Percentiles rank a stretch among this genome's conserved stretches.
Evolutionary conservation across 2,329 filamentous ascomycete genomes (phyloP).

Genomic region (Claviceps monticola): DNA sequence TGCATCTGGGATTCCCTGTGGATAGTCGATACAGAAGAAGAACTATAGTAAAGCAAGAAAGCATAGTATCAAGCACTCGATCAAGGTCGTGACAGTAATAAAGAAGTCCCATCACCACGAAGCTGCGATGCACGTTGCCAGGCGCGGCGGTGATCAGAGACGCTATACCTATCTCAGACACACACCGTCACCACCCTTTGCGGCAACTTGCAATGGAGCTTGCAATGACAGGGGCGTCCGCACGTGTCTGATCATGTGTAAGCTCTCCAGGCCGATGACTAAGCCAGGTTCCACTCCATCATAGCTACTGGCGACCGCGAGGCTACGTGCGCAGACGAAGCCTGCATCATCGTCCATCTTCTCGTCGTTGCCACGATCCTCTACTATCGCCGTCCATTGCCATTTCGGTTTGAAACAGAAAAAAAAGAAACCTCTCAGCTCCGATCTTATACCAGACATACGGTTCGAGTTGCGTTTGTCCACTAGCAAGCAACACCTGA

Average conservation of each 20-base stretch:
- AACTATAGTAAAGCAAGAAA: too few species aligned
- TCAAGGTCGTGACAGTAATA: too few species aligned
- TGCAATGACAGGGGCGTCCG: too few species aligned
- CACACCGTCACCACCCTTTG: too few species aligned
- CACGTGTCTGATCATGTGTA: neutral
- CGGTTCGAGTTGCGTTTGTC: neutral
- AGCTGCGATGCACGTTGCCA: too few species aligned
- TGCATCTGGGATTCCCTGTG: too few species aligned
- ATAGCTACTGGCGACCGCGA: neutral
- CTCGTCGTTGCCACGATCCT: neutral
- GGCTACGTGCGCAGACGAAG: constrained; percentile 4
- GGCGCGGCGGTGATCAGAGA: too few species aligned
- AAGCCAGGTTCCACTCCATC: constrained; percentile 1
- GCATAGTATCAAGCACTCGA: too few species aligned
- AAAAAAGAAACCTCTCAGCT: neutral
- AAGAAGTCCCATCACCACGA: too few species aligned
- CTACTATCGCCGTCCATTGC: neutral
- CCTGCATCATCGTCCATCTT: neutral
- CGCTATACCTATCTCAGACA: too few species aligned
- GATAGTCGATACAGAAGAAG: too few species aligned
- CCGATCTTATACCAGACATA: neutral
- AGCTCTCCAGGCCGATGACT: neutral
- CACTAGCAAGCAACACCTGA: neutral
- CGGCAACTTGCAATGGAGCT: too few species aligned
- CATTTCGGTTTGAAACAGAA: neutral